These are phyloP conservation scores for Trichoderma orchidacearum DNA, from an alignment of 495 filamentous ascomycete species.

Conservation along the genomic window DNA sequence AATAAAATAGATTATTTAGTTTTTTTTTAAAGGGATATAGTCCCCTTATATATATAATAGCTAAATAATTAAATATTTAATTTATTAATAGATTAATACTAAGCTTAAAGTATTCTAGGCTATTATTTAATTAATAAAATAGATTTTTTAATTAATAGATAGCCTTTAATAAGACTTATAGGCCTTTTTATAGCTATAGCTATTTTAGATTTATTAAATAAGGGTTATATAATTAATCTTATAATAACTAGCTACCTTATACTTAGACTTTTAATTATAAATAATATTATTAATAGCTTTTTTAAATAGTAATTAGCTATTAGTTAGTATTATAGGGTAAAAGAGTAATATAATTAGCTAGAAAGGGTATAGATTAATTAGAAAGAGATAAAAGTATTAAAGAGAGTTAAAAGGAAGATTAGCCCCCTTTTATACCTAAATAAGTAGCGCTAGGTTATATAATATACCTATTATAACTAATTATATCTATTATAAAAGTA, in stretches of 20 bases:
- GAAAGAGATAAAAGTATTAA: too few species aligned
- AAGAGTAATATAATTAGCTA: not conserved
- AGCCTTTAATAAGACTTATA: not conserved
- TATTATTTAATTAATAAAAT: not conserved
- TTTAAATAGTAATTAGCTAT: not conserved
- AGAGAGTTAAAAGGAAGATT: too few species aligned
- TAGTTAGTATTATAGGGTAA: too few species aligned
- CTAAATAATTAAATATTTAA: not conserved
- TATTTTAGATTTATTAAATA: not conserved
- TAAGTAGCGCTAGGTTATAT: not conserved
- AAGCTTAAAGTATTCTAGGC: not conserved
- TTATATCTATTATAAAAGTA: not conserved
- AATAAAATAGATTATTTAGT: not conserved
- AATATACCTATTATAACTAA: not conserved
- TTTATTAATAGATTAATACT: not conserved
- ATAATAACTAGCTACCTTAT: not conserved
- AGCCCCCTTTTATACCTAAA: too few species aligned
- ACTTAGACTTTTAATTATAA: not conserved
- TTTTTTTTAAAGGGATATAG: not conserved
- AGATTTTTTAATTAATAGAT: not conserved
- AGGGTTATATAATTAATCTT: not conserved
- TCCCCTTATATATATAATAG: not conserved
- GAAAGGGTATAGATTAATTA: not conserved
- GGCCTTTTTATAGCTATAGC: not conserved
- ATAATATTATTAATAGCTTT: not conserved